phyloP scores from a whole-genome alignment of 1,139 yeast genomes.

The Pichia cactophila region DNA sequence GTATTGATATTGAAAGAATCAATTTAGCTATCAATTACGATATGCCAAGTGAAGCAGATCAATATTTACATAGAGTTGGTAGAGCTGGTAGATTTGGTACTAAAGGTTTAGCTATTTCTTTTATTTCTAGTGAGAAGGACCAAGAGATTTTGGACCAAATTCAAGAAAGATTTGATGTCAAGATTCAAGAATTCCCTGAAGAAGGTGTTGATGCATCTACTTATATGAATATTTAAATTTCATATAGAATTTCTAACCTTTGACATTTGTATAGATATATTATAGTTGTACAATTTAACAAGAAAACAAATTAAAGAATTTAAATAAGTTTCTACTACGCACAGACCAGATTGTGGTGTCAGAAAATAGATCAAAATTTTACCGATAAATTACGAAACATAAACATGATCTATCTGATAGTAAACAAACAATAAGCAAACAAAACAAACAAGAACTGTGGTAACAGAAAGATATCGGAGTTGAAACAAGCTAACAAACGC shows the following conservation, averaged over 20 bases:
- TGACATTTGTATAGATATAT: neutral
- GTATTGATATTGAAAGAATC: conserved; percentile 98
- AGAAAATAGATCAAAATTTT: neutral
- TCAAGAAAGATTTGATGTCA: conserved; percentile 96
- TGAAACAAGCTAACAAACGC: neutral
- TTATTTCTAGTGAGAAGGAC: conserved; percentile 80
- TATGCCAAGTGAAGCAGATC: conserved; percentile 87
- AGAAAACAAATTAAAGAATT: neutral
- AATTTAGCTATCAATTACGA: conserved; percentile 97
- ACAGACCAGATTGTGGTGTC: neutral
- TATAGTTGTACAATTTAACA: neutral
- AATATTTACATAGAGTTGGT: conserved; percentile 97
- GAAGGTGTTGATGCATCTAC: conserved; percentile 98
- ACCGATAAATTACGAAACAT: neutral
- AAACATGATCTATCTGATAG: neutral
- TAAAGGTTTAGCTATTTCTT: conserved; percentile 92
- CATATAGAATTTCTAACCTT: neutral
- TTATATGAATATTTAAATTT: conserved; percentile 77
- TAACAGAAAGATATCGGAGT: neutral
- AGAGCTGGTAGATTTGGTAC: conserved; percentile 99
- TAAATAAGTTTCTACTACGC: no score
- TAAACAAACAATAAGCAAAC: no score
- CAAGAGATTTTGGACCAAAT: conserved; percentile 86
- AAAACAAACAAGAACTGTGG: neutral
- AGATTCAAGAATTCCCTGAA: conserved; percentile 90